phyloP scores from a whole-genome alignment of 192 early-diverging fungal species.

The Coemansia sp. region DNA sequence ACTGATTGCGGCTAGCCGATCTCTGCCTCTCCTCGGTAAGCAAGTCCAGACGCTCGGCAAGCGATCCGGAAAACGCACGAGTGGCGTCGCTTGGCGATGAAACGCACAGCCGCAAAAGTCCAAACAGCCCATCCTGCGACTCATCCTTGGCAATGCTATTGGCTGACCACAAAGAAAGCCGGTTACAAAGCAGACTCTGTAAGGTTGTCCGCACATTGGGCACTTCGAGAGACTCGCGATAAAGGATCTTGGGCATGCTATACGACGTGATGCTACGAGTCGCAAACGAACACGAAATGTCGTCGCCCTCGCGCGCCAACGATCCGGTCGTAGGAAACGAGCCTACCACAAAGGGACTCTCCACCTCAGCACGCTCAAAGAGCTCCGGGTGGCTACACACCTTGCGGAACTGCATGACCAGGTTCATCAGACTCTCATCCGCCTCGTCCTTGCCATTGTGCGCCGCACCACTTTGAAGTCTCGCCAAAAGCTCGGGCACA shows the following conservation, averaged over 20 bases:
- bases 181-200: conserved; percentile 11
- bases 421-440: conserved; percentile 82
- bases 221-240: conserved; percentile 52
- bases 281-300: conserved; percentile 57
- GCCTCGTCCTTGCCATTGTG: conserved; percentile 60
- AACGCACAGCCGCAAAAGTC: conserved; percentile 36
- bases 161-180: conserved; percentile 34
- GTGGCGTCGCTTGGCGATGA: conserved; percentile 22
- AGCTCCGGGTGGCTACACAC: conserved; percentile 87
- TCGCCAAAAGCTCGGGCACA: conserved; percentile 68
- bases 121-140: conserved; percentile 10
- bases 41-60: conserved; percentile 18
- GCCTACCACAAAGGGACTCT: conserved; percentile 63
- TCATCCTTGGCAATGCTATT: conserved; percentile 9
- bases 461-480: conserved; percentile 52
- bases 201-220: conserved; percentile 18
- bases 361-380: conserved; percentile 83
- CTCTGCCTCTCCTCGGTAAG: conserved; percentile 3
- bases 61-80: conserved; percentile 16
- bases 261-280: conserved; percentile 61
- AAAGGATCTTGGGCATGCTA: conserved; percentile 64
- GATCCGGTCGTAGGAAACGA: conserved; percentile 58
- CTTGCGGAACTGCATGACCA: conserved; percentile 94
- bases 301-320: conserved; percentile 59
- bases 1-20: conserved; percentile 9